phyloP scores from a whole-genome alignment of 2,329 filamentous ascomycete genomes.

The Aspergillus texensis region DNA sequence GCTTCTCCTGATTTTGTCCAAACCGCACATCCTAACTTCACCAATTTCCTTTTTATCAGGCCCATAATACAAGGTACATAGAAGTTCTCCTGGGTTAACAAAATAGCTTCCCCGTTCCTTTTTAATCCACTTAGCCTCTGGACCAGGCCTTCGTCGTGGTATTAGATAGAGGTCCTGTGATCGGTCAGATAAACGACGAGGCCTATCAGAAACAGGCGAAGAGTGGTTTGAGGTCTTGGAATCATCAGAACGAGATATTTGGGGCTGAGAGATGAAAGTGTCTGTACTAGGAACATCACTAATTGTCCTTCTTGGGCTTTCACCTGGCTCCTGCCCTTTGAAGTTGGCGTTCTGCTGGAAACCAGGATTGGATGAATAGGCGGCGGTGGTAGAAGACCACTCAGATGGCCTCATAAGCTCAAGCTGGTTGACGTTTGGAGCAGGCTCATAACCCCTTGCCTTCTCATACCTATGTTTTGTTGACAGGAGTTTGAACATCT shows the following conservation, averaged over 20 bases:
- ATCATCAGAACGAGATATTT: not conserved
- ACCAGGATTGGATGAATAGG: slow-evolving; percentile 2
- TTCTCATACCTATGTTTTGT: slow-evolving; percentile 35
- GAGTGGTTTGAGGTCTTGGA: not conserved
- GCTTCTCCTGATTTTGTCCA: slow-evolving; percentile 12
- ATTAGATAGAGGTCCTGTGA: slow-evolving; percentile 1
- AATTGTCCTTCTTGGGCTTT: not conserved
- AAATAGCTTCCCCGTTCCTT: slow-evolving; percentile 6
- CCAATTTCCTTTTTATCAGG: slow-evolving; percentile 32
- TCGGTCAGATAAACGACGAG: not conserved
- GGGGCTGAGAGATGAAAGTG: not conserved
- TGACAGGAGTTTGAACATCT: slow-evolving; percentile 27
- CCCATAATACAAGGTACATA: slow-evolving; percentile 35
- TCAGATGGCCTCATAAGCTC: slow-evolving; percentile 40
- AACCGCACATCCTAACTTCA: slow-evolving; percentile 32
- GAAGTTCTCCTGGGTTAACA: slow-evolving; percentile 31
- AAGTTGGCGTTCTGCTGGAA: not conserved
- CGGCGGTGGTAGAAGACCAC: slow-evolving; percentile 24
- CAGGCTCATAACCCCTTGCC: slow-evolving; percentile 33
- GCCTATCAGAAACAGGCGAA: not conserved
- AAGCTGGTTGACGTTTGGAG: slow-evolving; percentile 40
- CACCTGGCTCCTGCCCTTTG: not conserved
- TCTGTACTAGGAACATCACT: not conserved
- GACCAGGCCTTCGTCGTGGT: slow-evolving; percentile 14
- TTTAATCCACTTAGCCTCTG: not conserved